A percentile compares a stretch with the other conserved stretches of the same genome.
Evolutionary conservation across 306 rosid species (phyloP).

Genomic region (Cicer pinnatifidum): DNA sequence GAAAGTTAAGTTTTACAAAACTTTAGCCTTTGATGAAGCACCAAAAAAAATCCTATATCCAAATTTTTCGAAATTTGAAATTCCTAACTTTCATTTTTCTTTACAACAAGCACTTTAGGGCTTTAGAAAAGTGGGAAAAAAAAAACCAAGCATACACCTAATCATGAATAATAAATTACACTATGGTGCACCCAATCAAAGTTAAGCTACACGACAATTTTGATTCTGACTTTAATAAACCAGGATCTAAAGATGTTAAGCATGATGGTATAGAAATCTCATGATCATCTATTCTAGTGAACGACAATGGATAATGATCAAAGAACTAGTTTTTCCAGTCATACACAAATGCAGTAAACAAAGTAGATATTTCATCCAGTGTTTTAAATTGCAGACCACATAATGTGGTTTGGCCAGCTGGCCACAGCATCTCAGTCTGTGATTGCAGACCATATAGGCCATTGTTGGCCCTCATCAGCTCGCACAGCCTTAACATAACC

Average conservation of each 20-base stretch:
- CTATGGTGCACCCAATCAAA: neutral
- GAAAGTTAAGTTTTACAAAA: neutral
- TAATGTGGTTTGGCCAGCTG: neutral
- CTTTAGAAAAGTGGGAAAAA: neutral
- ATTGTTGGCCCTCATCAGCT: neutral
- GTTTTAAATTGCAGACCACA: neutral
- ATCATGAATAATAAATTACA: neutral
- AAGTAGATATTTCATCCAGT: slow-evolving; percentile 2
- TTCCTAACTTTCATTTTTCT: neutral
- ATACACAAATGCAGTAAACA: slow-evolving; percentile 2
- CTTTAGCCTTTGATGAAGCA: slow-evolving; percentile 24
- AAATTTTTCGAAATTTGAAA: neutral
- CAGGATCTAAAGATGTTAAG: slow-evolving; percentile 16
- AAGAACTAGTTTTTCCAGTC: neutral
- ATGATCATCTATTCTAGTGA: slow-evolving; percentile 1
- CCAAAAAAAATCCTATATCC: neutral
- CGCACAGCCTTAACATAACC: neutral
- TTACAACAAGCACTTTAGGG: neutral
- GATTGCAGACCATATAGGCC: slow-evolving; percentile 3
- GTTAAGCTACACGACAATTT: slow-evolving; percentile 22
- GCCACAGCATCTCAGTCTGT: neutral
- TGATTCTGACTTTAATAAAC: slow-evolving; percentile 22
- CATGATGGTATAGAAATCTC: slow-evolving; percentile 4
- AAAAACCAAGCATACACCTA: neutral
- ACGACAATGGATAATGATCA: neutral